phyloP scores from a whole-genome alignment of 495 filamentous ascomycete species.

The Talaromyces trachyspermus region DNA sequence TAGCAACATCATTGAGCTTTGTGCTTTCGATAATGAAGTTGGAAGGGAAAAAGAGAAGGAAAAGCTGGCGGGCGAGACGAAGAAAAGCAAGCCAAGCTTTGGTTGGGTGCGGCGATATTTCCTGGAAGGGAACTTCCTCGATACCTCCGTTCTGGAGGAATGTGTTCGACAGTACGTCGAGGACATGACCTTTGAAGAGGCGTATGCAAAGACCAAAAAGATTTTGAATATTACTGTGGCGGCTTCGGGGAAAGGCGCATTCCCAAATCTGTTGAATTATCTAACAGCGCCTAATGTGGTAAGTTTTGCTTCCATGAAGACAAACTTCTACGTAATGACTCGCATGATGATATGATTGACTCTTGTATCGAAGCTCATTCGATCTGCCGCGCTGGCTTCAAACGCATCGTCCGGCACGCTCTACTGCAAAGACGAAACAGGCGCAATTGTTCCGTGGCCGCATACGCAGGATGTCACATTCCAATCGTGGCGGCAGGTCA shows the following conservation, averaged over 20 bases:
- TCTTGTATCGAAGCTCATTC: constrained; percentile 55
- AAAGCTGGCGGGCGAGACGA: background rate
- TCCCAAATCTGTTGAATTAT: constrained; percentile 85
- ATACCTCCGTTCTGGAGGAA: constrained; percentile 73
- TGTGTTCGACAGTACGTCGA: constrained; percentile 82
- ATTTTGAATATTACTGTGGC: constrained; percentile 91
- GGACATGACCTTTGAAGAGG: constrained; percentile 90
- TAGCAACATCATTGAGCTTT: constrained; percentile 75
- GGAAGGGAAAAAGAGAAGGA: background rate
- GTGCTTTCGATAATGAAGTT: constrained; percentile 55
- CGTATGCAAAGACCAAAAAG: constrained; percentile 75
- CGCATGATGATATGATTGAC: background rate
- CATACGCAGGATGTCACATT: constrained; percentile 60
- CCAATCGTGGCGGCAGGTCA: constrained; percentile 58
- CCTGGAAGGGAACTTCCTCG: constrained; percentile 73
- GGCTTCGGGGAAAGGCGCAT: constrained; percentile 61
- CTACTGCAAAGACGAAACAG: constrained; percentile 75
- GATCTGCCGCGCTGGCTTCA: constrained; percentile 89
- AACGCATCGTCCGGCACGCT: constrained; percentile 74
- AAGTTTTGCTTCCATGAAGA: too few species aligned
- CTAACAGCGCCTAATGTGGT: constrained; percentile 91
- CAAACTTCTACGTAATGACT: too few species aligned
- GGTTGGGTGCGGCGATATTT: constrained; percentile 49
- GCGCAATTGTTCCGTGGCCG: constrained; percentile 73
- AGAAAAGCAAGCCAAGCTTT: constrained; percentile 5